phyloP scores from a whole-genome alignment of 2,329 filamentous ascomycete species.

The Pestalotiopsis sp. region DNA sequence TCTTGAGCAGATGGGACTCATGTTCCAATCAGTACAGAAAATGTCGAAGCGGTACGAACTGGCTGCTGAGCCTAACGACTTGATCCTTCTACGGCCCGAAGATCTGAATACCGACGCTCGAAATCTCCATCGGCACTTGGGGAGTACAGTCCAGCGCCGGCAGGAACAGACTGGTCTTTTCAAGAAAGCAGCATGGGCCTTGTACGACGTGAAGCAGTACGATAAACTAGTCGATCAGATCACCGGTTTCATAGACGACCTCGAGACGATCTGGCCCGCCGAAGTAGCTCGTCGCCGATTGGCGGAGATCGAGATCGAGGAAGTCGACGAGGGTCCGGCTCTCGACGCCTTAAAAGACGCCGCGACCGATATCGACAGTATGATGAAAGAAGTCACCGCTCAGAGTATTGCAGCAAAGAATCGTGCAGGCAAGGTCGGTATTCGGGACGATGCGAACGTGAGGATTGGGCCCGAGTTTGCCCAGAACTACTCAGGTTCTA shows the following conservation, averaged over 20 bases:
- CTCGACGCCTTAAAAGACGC: not conserved
- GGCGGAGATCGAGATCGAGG: conserved; percentile 9
- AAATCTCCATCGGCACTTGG: not conserved
- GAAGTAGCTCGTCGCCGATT: not conserved
- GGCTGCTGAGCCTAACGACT: conserved; percentile 12
- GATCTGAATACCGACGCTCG: not conserved
- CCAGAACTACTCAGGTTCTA: not conserved
- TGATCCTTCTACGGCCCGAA: not conserved
- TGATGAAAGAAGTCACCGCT: not conserved
- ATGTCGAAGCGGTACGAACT: conserved; percentile 26
- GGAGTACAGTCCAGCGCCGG: not conserved
- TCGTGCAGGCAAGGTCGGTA: not conserved
- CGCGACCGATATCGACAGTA: not conserved
- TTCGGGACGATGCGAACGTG: not conserved
- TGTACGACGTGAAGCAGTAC: conserved; percentile 25
- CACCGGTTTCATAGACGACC: not conserved
- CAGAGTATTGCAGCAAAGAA: not conserved
- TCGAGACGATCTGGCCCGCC: conserved; percentile 3
- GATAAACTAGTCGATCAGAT: conserved; percentile 19
- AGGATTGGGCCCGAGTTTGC: not conserved
- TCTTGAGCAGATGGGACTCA: conserved; percentile 26
- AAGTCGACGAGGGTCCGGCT: not conserved
- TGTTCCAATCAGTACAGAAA: conserved; percentile 25
- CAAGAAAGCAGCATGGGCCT: conserved; percentile 25
- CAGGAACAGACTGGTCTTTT: not conserved